A percentile compares a stretch with the other conserved stretches of the same genome.
Conservation (phyloP, 1,284 basidiomycete genomes). For the Malassezia furfur region DNA sequence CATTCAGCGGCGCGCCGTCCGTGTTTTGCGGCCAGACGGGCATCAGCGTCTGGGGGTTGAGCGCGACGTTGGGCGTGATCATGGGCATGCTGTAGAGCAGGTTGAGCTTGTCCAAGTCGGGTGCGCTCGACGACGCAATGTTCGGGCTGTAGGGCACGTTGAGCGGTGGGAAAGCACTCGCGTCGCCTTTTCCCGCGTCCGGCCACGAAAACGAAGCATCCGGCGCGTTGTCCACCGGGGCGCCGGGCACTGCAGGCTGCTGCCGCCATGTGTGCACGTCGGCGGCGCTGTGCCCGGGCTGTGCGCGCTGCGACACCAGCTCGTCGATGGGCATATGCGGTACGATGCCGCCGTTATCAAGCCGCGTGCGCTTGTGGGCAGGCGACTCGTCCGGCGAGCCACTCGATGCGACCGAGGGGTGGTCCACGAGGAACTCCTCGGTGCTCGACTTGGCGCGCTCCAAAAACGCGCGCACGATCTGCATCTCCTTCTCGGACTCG, state of each 20-base stretch:
- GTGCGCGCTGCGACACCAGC: neutral
- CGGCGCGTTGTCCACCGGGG: neutral
- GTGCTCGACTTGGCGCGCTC: neutral
- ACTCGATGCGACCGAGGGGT: neutral
- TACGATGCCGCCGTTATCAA: too few relatives aligned
- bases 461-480: constrained; percentile 8
- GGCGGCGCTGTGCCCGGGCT: neutral
- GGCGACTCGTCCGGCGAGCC: neutral
- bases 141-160: neutral
- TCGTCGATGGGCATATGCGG: neutral
- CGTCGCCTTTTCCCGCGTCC: neutral
- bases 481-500: neutral
- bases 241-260: neutral
- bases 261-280: neutral
- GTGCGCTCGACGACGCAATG: neutral
- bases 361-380: neutral
- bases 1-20: neutral
- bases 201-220: too few relatives aligned
- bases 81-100: neutral
- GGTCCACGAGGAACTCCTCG: neutral
- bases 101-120: neutral
- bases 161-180: neutral
- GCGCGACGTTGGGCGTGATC: neutral
- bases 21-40: constrained; percentile 8
- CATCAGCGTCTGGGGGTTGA: constrained; percentile 8